Conservation (phyloP, 164 flowering plant genomes). For the Piper betle region DNA sequence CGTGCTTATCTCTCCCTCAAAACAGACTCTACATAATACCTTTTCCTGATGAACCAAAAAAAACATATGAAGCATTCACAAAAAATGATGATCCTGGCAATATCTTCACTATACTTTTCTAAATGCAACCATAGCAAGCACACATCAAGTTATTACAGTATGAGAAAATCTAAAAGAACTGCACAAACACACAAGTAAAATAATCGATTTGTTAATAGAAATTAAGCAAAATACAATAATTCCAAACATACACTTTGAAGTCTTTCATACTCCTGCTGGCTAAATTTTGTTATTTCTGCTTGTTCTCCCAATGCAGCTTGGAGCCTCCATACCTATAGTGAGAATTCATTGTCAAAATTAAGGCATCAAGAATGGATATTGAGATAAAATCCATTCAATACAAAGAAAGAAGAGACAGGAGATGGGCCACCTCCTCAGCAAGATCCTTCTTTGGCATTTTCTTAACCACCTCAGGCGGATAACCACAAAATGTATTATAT, state of each 20-base stretch:
- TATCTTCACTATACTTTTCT: no score
- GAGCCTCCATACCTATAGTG: slow-evolving; percentile 53
- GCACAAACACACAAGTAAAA: no score
- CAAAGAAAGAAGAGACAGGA: not conserved
- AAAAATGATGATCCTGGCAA: no score
- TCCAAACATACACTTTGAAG: slow-evolving; percentile 53
- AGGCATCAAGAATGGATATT: no score
- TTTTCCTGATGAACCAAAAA: slow-evolving; percentile 49
- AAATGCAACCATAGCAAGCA: not conserved
- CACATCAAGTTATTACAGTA: no score
- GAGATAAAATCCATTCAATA: no score
- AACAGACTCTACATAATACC: slow-evolving; percentile 78
- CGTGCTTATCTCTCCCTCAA: slow-evolving; percentile 62
- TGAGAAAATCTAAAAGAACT: no score
- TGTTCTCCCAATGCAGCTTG: slow-evolving; percentile 83
- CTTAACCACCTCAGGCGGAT: slow-evolving; percentile 62
- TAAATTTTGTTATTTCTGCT: slow-evolving; percentile 77
- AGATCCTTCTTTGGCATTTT: slow-evolving; percentile 72
- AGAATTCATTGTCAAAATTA: not conserved
- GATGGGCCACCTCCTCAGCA: slow-evolving; percentile 46
- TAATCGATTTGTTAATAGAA: no score
- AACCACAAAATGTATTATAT: slow-evolving; percentile 52
- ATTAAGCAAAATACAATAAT: no score
- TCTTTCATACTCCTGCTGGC: slow-evolving; percentile 84
- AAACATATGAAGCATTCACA: not conserved